These are phyloP conservation scores for Dactylellina leptospora DNA, from an alignment of 2,329 filamentous ascomycete species.

Conservation along the genomic window DNA sequence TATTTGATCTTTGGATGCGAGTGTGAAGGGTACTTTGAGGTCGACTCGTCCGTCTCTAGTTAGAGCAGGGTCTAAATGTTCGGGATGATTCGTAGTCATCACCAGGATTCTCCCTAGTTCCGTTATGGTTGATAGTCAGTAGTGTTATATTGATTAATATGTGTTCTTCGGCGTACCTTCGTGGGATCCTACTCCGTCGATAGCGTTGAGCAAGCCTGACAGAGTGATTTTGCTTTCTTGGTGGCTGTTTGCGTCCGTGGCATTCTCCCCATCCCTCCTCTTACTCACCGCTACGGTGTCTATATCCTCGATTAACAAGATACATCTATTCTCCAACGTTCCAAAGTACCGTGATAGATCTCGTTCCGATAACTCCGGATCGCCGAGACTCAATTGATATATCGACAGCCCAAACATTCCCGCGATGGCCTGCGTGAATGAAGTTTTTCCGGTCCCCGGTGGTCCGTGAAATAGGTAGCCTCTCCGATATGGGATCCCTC, in stretches of 20 bases:
- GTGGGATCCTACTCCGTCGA: constrained; percentile 74
- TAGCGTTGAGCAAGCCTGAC: constrained; percentile 73
- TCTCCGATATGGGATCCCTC: constrained; percentile 58
- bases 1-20: constrained; percentile 53
- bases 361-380: constrained; percentile 61
- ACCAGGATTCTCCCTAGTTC: constrained; percentile 69
- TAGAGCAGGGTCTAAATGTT: constrained; percentile 70
- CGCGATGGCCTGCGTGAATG: constrained; percentile 60
- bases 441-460: constrained; percentile 61
- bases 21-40: constrained; percentile 59
- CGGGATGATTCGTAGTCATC: constrained; percentile 73
- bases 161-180: no score
- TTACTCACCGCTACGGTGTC: constrained; percentile 65
- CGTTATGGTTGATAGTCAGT: no score
- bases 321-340: constrained; percentile 59
- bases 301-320: constrained; percentile 62
- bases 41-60: constrained; percentile 72
- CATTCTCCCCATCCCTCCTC: constrained; percentile 56
- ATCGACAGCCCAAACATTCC: constrained; percentile 60
- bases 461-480: constrained; percentile 62
- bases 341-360: constrained; percentile 58
- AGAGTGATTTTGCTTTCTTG: constrained; percentile 65
- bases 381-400: constrained; percentile 61
- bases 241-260: constrained; percentile 6
- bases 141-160: no score